Evolutionary conservation across 2,329 filamentous ascomycete genomes (phyloP).

Genomic region (Mollisiaceae sp.): DNA sequence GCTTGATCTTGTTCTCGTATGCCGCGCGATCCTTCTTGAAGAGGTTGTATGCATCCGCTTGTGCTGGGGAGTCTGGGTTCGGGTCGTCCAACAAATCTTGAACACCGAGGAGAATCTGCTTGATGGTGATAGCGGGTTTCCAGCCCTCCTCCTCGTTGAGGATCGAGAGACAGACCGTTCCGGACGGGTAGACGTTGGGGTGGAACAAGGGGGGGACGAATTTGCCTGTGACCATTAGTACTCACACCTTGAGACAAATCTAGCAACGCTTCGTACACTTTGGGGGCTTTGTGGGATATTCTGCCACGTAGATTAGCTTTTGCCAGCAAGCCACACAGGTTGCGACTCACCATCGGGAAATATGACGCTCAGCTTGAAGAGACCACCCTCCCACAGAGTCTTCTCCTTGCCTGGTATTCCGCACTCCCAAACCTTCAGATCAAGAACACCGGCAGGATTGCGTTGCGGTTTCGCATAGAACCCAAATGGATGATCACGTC

Average conservation of each 20-base stretch:
- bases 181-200: slow-evolving; percentile 97
- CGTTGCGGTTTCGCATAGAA: slow-evolving; percentile 92
- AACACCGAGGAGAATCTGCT: slow-evolving; percentile 94
- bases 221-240: slow-evolving; percentile 69
- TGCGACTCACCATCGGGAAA: slow-evolving; percentile 84
- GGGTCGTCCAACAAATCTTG: slow-evolving; percentile 96
- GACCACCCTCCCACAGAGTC: slow-evolving; percentile 96
- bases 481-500: slow-evolving; percentile 94
- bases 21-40: slow-evolving; percentile 88
- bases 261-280: slow-evolving; percentile 73
- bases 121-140: slow-evolving; percentile 98
- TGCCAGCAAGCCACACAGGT: not conserved
- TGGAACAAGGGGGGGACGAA: slow-evolving; percentile 96
- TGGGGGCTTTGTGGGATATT: slow-evolving; percentile 97
- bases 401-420: slow-evolving; percentile 95
- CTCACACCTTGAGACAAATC: slow-evolving; percentile 8
- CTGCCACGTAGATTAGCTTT: slow-evolving; percentile 53
- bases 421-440: slow-evolving; percentile 96
- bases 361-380: slow-evolving; percentile 91
- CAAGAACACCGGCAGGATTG: slow-evolving; percentile 78
- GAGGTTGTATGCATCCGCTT: slow-evolving; percentile 96
- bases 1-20: slow-evolving; percentile 87
- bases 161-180: slow-evolving; percentile 95
- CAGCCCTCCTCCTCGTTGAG: slow-evolving; percentile 98
- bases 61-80: slow-evolving; percentile 94